A percentile compares a stretch with the other conserved stretches of the same genome.
These are phyloP conservation scores for Lactifluus volemus DNA, from an alignment of 768 basidiomycete species.

Conservation along the genomic window DNA sequence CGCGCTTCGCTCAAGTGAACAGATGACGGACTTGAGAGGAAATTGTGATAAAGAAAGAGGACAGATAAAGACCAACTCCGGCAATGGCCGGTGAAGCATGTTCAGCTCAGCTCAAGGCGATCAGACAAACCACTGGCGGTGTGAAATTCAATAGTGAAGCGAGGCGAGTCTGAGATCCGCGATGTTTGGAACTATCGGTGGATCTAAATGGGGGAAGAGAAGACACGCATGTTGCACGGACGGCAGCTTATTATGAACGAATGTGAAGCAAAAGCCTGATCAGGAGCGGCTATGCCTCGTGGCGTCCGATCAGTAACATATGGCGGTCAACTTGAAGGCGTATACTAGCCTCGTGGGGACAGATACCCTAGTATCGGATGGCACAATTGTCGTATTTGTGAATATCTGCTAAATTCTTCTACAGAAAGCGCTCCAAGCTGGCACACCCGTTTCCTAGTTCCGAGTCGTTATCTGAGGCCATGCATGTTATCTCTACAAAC, in stretches of 20 bases:
- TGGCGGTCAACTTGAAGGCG: neutral
- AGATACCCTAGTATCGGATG: neutral
- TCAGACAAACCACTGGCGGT: neutral
- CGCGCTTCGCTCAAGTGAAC: neutral
- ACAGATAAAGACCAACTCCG: neutral
- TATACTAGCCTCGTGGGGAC: neutral
- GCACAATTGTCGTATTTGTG: neutral
- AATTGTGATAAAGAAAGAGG: neutral
- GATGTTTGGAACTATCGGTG: neutral
- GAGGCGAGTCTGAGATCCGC: neutral
- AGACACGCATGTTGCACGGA: neutral
- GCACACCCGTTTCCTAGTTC: neutral
- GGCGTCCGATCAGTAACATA: neutral
- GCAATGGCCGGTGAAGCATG: neutral
- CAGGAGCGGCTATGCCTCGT: neutral
- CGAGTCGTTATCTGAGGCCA: neutral
- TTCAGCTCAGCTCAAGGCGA: neutral
- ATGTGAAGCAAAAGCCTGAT: neutral
- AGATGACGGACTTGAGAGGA: neutral
- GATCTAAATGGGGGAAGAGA: neutral
- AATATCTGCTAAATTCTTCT: neutral
- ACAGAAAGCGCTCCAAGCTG: neutral
- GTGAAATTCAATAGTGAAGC: neutral
- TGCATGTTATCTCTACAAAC: too few relatives aligned
- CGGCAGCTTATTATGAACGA: neutral